Base-by-base conservation (phyloP, 1,284 basidiomycete genomes). In the Violaceomyces palustris region DNA sequence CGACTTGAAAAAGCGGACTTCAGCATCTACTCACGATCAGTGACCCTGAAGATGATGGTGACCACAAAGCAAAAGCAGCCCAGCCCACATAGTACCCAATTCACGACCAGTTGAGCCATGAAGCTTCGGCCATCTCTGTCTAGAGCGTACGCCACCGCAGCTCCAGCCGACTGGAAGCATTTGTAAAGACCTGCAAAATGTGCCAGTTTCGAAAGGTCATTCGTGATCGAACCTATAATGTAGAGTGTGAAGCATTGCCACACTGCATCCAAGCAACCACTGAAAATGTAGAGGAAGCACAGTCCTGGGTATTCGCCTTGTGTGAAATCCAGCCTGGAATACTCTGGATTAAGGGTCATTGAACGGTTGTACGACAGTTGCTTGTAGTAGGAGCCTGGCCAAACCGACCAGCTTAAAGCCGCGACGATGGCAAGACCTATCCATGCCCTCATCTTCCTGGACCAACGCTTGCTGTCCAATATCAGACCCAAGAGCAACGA, bases 151-250 rank as follows among this genome's bases (percentile, higher is more conserved):
- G 58, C 64, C 12, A 34, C 47, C 14, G 57, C 58, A 17, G 50
- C 49, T 25, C 64, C 64, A 7, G 59, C 58, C 6, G 59, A 62
- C 46, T 67, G 64, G 5, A 67, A 42, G 19, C 46, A 52, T 35
- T 62, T 62, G 50, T 59, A 59, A 38, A 62, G 45, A 14, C 64
- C 64, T 3, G 64, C 59, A 18, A 54, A 47, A 10, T 46, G 48
- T 12, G 64, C 64, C 11, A 67, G 55, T 42, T 64, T 60, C 35
- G 53, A 53, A 30, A 64, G 45, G 42, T 67, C 61, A 52, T 67
- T 64, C 31, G 61, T 56, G 39, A 64, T 46, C 22, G 59, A 49
- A 11, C 64, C 64, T 41, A 67, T 57, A 35, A 67, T 48, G 42
- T 46, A 57, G 44, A 64, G 63, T 1, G 53, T 47, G 25, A 60